phyloP scores from a whole-genome alignment of 495 filamentous ascomycete species.

The Neurospora discreta region DNA sequence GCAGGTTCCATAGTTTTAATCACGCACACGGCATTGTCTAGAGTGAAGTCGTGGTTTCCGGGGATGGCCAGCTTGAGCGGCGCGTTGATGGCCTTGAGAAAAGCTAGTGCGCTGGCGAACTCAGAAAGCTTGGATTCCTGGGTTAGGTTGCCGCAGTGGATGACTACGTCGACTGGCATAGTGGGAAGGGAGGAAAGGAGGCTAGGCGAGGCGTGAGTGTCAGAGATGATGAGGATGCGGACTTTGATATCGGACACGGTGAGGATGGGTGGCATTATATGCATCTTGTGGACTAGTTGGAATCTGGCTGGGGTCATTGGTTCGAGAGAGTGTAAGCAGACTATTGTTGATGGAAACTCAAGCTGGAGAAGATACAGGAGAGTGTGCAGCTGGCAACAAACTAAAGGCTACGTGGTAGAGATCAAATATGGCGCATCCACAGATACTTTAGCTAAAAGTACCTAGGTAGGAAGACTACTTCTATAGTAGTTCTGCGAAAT shows the following conservation, averaged over 20 bases:
- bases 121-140: conserved; percentile 42
- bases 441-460: no score
- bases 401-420: background rate
- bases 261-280: conserved; percentile 8
- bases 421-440: background rate
- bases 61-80: conserved; percentile 63
- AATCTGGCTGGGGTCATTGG: background rate
- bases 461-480: background rate
- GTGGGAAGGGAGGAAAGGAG: background rate
- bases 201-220: conserved; percentile 37
- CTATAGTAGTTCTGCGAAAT: background rate
- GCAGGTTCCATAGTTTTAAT: background rate
- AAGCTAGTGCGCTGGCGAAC: conserved; percentile 37
- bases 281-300: background rate
- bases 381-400: background rate
- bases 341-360: background rate
- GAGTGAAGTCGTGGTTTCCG: conserved; percentile 61
- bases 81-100: conserved; percentile 41
- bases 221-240: conserved; percentile 46
- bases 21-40: conserved; percentile 34
- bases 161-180: conserved; percentile 41
- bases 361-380: background rate
- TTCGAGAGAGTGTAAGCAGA: background rate
- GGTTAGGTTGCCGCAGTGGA: conserved; percentile 63
- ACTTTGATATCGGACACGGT: background rate